phyloP scores from a whole-genome alignment of 2,329 filamentous ascomycete genomes.

The Fusarium pseudoanthophilum region DNA sequence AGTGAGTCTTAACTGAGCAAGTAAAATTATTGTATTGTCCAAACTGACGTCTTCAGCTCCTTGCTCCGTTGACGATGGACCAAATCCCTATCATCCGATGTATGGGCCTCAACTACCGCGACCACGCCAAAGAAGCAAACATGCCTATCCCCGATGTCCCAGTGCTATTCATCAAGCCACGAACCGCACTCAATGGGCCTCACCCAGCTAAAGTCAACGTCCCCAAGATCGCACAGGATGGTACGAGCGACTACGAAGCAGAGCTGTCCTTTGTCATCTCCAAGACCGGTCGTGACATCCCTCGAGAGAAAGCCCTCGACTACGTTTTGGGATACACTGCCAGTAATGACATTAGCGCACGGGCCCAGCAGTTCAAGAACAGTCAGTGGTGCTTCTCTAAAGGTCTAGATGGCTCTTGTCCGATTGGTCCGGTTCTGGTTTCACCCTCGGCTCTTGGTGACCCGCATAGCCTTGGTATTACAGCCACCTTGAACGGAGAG shows the following conservation, averaged over 20 bases:
- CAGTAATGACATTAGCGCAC: background rate
- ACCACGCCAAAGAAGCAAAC: background rate
- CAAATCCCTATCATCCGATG: background rate
- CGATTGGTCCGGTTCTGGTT: background rate
- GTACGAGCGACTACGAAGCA: background rate
- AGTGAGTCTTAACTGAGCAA: background rate
- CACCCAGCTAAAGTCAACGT: background rate
- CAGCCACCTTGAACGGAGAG: background rate
- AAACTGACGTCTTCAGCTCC: background rate
- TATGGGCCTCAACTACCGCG: background rate
- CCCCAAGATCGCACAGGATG: background rate
- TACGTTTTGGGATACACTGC: background rate
- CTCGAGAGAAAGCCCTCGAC: background rate
- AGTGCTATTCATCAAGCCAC: background rate
- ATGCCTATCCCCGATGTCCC: background rate
- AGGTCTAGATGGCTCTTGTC: background rate
- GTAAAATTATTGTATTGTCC: accelerated
- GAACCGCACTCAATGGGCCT: background rate
- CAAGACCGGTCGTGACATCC: background rate
- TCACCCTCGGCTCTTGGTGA: background rate
- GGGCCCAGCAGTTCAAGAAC: background rate
- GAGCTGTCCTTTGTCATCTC: background rate
- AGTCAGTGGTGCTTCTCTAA: background rate
- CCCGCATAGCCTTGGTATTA: background rate
- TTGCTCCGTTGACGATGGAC: background rate